Base-by-base conservation (phyloP, 2,329 filamentous ascomycete genomes). In the Phoma sp. region DNA sequence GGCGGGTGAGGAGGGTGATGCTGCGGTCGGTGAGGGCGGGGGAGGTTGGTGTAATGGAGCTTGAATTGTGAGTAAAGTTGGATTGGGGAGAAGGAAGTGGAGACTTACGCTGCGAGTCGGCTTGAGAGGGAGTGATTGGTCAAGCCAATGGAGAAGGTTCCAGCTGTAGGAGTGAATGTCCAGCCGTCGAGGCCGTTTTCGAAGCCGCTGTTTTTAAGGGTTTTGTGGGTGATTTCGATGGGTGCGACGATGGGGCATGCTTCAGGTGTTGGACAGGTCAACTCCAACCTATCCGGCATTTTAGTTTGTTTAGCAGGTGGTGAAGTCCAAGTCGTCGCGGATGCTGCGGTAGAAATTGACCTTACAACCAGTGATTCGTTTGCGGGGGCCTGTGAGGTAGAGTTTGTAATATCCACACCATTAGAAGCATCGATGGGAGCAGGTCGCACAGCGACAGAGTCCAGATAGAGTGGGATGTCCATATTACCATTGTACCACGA, bases 401-500 rank as follows among this genome's bases (percentile, higher is more conserved):
- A n/a, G n/a, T n/a, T n/a, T n/a, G n/a, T n/a, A n/a, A n/a, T n/a
- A n/a, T n/a, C 37, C 7, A 39, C 21, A 10, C n/a, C n/a, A 28
- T n/a, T n/a, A n/a, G 23, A 34, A 5, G 23, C 18, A 12, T 39
- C 26, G 4, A 32, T 26, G 7, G 18, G n/a, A 2, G 17, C 7
- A 12, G 18, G 36, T 17, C 17, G 11, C 2, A 51, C 40, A 6
- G n/a, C 21, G 5, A 46, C 28, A 6, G 12, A n/a, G 11, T 51
- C 48, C 3, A 51, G 21, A 25, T 45, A 51, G 1, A 51, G 9
- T 15, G 48, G 28, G 2, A 51, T 23, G 21, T 43, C 34, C 11
- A 51, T 34, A 11, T 51, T 51, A 6, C 48, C 48, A 7, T 51
- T 51, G 12, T 51, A 51, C 48, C 48, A 51, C 10, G 40, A 45